phyloP scores from a whole-genome alignment of 2,329 filamentous ascomycete genomes.

The Penicillium sp. region DNA sequence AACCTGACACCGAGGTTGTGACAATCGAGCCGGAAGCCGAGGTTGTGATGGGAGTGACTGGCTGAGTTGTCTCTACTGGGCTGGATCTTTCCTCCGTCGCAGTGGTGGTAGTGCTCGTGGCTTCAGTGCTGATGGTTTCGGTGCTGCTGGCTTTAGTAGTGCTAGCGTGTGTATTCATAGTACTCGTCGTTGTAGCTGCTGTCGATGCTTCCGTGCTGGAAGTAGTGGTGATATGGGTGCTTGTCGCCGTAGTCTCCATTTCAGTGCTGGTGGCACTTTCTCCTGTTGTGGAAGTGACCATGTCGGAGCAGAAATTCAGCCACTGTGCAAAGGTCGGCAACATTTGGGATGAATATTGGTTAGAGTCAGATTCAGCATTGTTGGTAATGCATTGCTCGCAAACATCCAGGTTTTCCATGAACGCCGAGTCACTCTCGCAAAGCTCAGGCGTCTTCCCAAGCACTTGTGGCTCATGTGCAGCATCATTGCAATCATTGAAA shows the following conservation, averaged over 20 bases:
- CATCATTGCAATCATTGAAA: slow-evolving; percentile 8
- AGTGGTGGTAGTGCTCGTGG: background rate
- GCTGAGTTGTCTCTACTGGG: background rate
- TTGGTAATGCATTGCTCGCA: slow-evolving; percentile 8
- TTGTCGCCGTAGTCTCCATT: background rate
- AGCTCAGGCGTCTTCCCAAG: slow-evolving; percentile 6
- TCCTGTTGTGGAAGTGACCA: background rate
- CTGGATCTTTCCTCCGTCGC: background rate
- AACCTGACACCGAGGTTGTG: background rate
- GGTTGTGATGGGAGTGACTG: background rate
- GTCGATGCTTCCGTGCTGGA: background rate
- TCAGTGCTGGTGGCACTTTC: background rate
- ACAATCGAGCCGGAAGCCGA: background rate
- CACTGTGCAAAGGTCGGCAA: slow-evolving; percentile 13
- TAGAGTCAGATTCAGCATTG: slow-evolving; percentile 2
- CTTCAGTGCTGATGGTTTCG: background rate
- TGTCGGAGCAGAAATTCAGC: slow-evolving; percentile 13
- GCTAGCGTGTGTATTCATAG: background rate
- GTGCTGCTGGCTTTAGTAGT: background rate
- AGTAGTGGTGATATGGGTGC: background rate
- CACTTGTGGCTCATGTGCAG: slow-evolving; percentile 1
- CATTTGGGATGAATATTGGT: slow-evolving; percentile 5
- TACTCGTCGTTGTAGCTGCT: background rate
- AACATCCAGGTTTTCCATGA: slow-evolving; percentile 4
- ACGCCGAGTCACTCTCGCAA: slow-evolving; percentile 10